These are phyloP conservation scores for Gypsophila paniculata DNA, from an alignment of 179 eudicot genomes.

Conservation along the genomic window DNA sequence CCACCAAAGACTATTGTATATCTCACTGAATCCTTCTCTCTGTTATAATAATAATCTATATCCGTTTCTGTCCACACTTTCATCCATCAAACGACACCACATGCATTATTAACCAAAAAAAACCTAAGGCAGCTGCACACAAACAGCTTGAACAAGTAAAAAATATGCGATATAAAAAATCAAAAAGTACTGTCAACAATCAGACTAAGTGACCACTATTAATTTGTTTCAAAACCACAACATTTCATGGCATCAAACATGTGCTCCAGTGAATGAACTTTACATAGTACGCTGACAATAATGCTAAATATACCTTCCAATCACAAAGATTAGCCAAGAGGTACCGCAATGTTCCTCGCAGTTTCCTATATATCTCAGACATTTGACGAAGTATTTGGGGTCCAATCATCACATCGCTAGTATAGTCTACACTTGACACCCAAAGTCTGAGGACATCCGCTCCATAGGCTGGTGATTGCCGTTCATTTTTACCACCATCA, in stretches of 20 bases:
- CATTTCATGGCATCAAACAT: neutral
- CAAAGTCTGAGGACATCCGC: conserved; percentile 98
- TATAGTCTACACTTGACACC: conserved; percentile 99
- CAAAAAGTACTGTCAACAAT: too few species aligned
- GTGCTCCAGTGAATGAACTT: neutral
- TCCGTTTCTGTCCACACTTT: neutral
- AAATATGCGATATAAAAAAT: too few species aligned
- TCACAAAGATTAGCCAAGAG: conserved; percentile 87
- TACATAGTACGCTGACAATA: neutral
- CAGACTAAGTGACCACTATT: too few species aligned
- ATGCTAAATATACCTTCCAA: conserved; percentile 56
- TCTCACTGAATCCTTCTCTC: neutral
- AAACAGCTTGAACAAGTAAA: too few species aligned
- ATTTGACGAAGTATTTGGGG: conserved; percentile 86
- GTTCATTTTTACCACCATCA: conserved; percentile 76
- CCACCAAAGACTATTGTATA: neutral
- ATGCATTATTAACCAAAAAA: neutral
- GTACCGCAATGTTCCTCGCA: conserved; percentile 93
- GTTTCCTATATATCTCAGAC: conserved; percentile 92
- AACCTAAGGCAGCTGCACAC: neutral
- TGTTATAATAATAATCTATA: neutral
- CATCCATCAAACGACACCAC: neutral
- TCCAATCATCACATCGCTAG: conserved; percentile 86
- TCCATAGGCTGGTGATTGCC: conserved; percentile 77
- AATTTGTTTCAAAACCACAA: too few species aligned